Percentiles rank a stretch among this genome's conserved stretches.
phyloP scores from a whole-genome alignment of 2,329 filamentous ascomycete genomes.

The Pseudogymnoascus sp. region DNA sequence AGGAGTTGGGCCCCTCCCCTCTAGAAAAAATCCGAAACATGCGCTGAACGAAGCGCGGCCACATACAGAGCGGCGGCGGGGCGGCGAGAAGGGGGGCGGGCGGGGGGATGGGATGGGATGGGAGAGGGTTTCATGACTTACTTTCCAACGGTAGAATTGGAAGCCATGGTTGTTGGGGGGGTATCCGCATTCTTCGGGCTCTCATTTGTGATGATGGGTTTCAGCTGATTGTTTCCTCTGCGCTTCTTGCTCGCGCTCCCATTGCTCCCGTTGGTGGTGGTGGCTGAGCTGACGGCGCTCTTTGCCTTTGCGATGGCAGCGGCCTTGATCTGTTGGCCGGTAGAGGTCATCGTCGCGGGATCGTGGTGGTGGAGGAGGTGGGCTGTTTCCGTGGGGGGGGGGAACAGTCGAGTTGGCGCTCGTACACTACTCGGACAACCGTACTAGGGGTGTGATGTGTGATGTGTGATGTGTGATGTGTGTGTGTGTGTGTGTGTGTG shows the following conservation, averaged over 20 bases:
- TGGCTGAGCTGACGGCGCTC: slow-evolving; percentile 39
- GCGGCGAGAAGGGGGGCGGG: slow-evolving; percentile 10
- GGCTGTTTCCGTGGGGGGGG: not conserved
- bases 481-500: not conserved
- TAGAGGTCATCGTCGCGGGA: slow-evolving; percentile 24
- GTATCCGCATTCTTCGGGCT: slow-evolving; percentile 32
- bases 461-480: not conserved
- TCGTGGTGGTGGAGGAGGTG: not conserved
- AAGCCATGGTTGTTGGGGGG: slow-evolving; percentile 21
- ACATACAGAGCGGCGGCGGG: not conserved
- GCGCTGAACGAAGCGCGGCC: not conserved
- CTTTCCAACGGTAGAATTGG: slow-evolving; percentile 28
- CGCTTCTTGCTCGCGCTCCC: slow-evolving; percentile 47
- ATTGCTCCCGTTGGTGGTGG: slow-evolving; percentile 26
- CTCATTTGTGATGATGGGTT: slow-evolving; percentile 51
- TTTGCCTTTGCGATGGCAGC: slow-evolving; percentile 51
- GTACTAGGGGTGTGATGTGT: not conserved
- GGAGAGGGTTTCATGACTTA: slow-evolving; percentile 20
- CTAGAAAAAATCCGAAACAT: slow-evolving; percentile 20
- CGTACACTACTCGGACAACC: not conserved
- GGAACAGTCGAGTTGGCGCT: not conserved
- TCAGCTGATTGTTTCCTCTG: slow-evolving; percentile 44
- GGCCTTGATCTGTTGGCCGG: slow-evolving; percentile 23
- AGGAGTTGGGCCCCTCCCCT: slow-evolving; percentile 22
- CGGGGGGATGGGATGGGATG: slow-evolving; percentile 22